Evolutionary conservation across 805 yeast genomes (phyloP).

Genomic region (Schwanniomyces yamadae): DNA sequence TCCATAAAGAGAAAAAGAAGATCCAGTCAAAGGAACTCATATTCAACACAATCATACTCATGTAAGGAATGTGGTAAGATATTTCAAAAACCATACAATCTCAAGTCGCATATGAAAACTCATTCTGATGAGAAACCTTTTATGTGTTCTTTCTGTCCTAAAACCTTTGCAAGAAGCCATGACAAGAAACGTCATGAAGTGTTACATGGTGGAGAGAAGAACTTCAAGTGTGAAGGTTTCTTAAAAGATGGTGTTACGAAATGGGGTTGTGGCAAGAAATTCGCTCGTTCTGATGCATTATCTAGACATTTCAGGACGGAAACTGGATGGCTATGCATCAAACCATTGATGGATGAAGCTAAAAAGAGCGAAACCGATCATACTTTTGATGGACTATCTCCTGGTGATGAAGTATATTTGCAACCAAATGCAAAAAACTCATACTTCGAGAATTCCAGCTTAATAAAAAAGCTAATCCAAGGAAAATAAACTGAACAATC

Average conservation of each 20-base stretch:
- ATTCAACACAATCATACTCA: conserved; percentile 22
- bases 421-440: not conserved
- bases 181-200: conserved; percentile 75
- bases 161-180: conserved; percentile 74
- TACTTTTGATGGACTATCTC: too few species aligned
- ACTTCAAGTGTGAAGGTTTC: conserved; percentile 63
- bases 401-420: too few species aligned
- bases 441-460: conserved; percentile 16
- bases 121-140: conserved; percentile 70
- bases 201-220: conserved; percentile 71
- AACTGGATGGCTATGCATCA: conserved; percentile 67
- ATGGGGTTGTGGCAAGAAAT: conserved; percentile 77
- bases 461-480: conserved; percentile 19
- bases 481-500: too few species aligned
- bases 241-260: conserved; percentile 54
- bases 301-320: conserved; percentile 76
- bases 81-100: conserved; percentile 49
- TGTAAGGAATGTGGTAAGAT: conserved; percentile 46
- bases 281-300: conserved; percentile 77
- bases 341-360: conserved; percentile 64
- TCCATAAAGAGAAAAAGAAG: conserved; percentile 27
- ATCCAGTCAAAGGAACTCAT: conserved; percentile 11
- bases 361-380: conserved; percentile 23
- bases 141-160: conserved; percentile 60
- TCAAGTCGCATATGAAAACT: conserved; percentile 49